Evolutionary conservation across 2,329 filamentous ascomycete species (phyloP).

Genomic region (Pseudodiploospora longispora): DNA sequence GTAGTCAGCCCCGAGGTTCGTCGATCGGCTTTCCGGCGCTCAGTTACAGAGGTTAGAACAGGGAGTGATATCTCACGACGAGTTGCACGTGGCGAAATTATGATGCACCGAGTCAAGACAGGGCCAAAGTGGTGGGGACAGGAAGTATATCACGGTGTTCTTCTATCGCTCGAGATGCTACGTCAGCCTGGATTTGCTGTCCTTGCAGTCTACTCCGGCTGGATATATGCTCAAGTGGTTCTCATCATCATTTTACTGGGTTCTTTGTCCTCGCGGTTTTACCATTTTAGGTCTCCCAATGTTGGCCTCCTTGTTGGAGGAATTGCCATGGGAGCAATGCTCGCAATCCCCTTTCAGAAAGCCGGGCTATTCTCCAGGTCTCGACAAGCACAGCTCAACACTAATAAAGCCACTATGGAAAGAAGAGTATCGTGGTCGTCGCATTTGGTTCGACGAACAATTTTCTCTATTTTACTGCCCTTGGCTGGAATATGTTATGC

Average conservation of each 20-base stretch:
- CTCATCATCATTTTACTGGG: constrained; percentile 65
- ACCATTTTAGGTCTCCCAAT: constrained; percentile 53
- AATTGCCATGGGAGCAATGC: constrained; percentile 58
- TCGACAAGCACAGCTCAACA: constrained; percentile 48
- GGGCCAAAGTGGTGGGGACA: constrained; percentile 72
- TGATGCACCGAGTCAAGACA: constrained; percentile 63
- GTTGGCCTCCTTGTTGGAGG: constrained; percentile 61
- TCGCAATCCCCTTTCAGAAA: constrained; percentile 67
- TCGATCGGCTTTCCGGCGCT: constrained; percentile 59
- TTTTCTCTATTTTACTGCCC: constrained; percentile 61
- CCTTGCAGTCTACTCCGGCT: constrained; percentile 63
- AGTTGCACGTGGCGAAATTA: constrained; percentile 65
- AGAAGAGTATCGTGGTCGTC: constrained; percentile 61
- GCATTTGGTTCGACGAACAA: constrained; percentile 58
- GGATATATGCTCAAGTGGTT: constrained; percentile 72
- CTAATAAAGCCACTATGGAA: constrained; percentile 60
- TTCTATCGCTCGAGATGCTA: constrained; percentile 62
- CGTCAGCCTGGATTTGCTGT: constrained; percentile 66
- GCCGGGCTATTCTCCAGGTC: constrained; percentile 61
- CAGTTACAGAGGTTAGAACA: constrained; percentile 55
- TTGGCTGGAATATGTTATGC: constrained; percentile 61
- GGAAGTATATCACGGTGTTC: constrained; percentile 63
- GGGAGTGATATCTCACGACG: constrained; percentile 45
- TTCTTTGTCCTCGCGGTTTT: constrained; percentile 61
- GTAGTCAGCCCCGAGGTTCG: constrained; percentile 65